Evolutionary conservation across 306 rosid genomes (phyloP), one percentile per base, ranked within the genome.

Genomic region (Corylus heterophylla): DNA sequence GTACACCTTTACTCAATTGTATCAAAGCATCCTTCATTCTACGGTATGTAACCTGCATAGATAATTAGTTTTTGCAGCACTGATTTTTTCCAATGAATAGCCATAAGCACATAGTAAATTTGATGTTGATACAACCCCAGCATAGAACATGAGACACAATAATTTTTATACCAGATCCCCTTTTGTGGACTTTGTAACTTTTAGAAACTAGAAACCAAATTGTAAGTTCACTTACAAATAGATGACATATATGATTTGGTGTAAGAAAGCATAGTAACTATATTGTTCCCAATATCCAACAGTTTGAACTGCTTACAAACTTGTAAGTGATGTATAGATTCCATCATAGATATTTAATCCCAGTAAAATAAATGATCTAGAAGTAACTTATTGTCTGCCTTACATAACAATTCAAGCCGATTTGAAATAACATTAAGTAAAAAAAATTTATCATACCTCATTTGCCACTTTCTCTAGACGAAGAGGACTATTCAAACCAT

Each of bases 1-100:
- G 97, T 74, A 94, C 90, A 78, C 97, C 97, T 87, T 92, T 94
- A 87, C 98, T 94, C 89, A 92, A 84, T 82, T 89, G 97, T 76
- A 94, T 78, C 77, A 94, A 70, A 69, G 97, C 97, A 72, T 94
- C 98, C 87, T 92, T 94, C 98, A 94, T 94, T 86, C 97, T 91
- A 31, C 89, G 89, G 89, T 92, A 94, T 7, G 98, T 94, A 77
- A 94, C 97, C 98, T 94, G 86, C 80, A 78, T 71, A 42, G 42
- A 63, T 75, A 78, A 78, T 50, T 64, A 78, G 76, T 49, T 77
- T 54, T 73, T 59, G 69, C 82, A 52, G 27, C 84, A 79, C 69
- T 71, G 72, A 55, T 71, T 17, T 13, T 20, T 74, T 39, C 52
- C 68, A 80, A 54, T 22, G 22, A 76, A 54, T 78, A 74, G 29